These are phyloP conservation scores for Arachnopeziza araneosa DNA, from an alignment of 2,329 filamentous ascomycete genomes.

Conservation along the genomic window DNA sequence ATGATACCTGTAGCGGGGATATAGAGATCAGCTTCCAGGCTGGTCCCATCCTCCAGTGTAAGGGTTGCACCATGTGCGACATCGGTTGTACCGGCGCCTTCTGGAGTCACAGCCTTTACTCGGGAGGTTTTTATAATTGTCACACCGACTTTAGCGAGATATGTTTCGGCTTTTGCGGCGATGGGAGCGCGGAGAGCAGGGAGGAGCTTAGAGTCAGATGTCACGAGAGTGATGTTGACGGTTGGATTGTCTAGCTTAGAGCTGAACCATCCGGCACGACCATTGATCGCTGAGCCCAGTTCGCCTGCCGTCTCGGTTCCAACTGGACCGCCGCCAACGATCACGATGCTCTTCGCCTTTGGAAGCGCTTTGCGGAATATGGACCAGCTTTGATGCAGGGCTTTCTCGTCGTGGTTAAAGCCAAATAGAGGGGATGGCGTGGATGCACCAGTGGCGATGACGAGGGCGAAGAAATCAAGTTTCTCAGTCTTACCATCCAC, in stretches of 20 bases:
- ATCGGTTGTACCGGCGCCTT: slow-evolving; percentile 26
- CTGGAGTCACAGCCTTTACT: slow-evolving; percentile 33
- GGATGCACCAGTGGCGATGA: slow-evolving; percentile 44
- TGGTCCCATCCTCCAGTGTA: slow-evolving; percentile 35
- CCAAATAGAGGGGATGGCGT: slow-evolving; percentile 41
- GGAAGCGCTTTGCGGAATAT: slow-evolving; percentile 37
- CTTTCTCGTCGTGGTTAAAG: slow-evolving; percentile 32
- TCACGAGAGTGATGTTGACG: slow-evolving; percentile 41
- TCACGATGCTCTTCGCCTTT: slow-evolving; percentile 37
- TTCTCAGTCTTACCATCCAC: slow-evolving; percentile 12
- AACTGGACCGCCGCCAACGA: slow-evolving; percentile 40
- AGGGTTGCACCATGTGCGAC: slow-evolving; percentile 31
- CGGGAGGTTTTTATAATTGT: slow-evolving; percentile 37
- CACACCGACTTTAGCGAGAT: slow-evolving; percentile 42
- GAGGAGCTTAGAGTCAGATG: slow-evolving; percentile 34
- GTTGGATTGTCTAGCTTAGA: slow-evolving; percentile 31
- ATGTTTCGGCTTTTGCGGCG: slow-evolving; percentile 35
- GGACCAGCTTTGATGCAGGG: slow-evolving; percentile 33
- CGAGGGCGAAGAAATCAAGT: slow-evolving; percentile 39
- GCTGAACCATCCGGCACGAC: slow-evolving; percentile 35
- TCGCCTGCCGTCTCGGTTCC: slow-evolving; percentile 45
- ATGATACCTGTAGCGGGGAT: slow-evolving; percentile 40
- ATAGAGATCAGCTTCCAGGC: slow-evolving; percentile 40
- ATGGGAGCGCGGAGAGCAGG: slow-evolving; percentile 36
- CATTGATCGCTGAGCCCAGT: slow-evolving; percentile 46